Conservation (phyloP, 2,329 filamentous ascomycete genomes). For the Monosporascus sp. region DNA sequence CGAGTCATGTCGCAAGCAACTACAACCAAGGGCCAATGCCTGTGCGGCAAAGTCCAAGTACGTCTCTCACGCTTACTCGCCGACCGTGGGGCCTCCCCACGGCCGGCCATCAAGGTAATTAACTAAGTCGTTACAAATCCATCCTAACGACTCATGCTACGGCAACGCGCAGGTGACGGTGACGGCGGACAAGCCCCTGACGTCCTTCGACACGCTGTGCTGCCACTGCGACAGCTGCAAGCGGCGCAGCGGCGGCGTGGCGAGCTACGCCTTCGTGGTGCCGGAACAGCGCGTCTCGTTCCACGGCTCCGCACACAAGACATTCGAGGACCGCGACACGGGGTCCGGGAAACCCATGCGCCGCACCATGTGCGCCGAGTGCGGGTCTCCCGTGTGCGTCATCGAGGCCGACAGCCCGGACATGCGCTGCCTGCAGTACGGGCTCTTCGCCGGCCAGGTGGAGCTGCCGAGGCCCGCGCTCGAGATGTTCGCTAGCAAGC, state of each 20-base stretch:
- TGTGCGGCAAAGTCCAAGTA: conserved; percentile 7
- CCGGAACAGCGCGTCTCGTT: conserved; percentile 5
- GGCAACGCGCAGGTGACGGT: conserved; percentile 3
- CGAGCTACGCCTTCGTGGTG: conserved; percentile 7
- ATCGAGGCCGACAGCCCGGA: conserved; percentile 3
- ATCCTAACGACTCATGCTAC: too few relatives aligned
- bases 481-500: conserved; percentile 6
- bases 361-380: conserved; percentile 9
- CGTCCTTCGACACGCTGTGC: conserved; percentile 5
- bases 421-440: conserved; percentile 5
- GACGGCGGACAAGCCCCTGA: conserved; percentile 1
- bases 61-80: not conserved
- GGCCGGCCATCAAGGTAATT: not conserved
- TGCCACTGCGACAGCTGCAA: conserved; percentile 9
- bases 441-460: conserved; percentile 4
- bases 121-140: not conserved
- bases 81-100: not conserved
- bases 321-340: conserved; percentile 5
- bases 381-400: conserved; percentile 7
- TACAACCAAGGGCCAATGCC: conserved; percentile 4
- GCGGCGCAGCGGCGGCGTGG: conserved; percentile 6
- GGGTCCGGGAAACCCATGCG: conserved; percentile 7
- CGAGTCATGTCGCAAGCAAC: too few relatives aligned
- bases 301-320: conserved; percentile 1
- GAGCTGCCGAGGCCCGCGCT: conserved; percentile 2